Evolutionary conservation across 805 yeast species (phyloP).

Genomic region (Nakazawaea sp.): DNA sequence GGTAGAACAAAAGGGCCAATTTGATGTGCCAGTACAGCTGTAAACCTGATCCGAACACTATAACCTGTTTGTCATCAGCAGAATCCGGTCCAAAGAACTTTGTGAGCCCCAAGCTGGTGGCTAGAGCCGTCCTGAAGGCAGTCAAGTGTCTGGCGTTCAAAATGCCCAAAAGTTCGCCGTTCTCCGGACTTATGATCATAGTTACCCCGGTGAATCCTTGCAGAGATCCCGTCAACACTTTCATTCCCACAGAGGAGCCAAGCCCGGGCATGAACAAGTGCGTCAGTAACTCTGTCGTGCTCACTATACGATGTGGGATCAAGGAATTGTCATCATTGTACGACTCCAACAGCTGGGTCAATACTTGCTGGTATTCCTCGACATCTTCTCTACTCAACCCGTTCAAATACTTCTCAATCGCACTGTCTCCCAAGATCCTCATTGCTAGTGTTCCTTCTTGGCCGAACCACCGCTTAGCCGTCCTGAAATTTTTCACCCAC

Average conservation of each 20-base stretch:
- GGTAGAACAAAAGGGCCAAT: constrained; percentile 34
- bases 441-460: constrained; percentile 17
- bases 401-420: constrained; percentile 22
- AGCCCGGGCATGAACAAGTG: constrained; percentile 66
- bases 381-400: constrained; percentile 22
- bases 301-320: constrained; percentile 50
- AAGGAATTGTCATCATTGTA: constrained; percentile 35
- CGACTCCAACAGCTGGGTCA: constrained; percentile 30
- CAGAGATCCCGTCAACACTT: constrained; percentile 50
- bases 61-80: constrained; percentile 19
- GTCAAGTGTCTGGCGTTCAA: constrained; percentile 54
- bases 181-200: constrained; percentile 38
- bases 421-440: constrained; percentile 27
- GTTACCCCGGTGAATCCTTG: constrained; percentile 57
- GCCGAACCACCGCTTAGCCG: no score
- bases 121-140: constrained; percentile 62
- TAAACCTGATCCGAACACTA: constrained; percentile 54
- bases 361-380: constrained; percentile 26
- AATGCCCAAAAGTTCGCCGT: constrained; percentile 46
- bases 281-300: constrained; percentile 31
- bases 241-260: constrained; percentile 49
- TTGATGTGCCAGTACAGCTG: constrained; percentile 62
- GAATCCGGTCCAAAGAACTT: constrained; percentile 23
- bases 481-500: no score
- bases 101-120: constrained; percentile 40